Evolutionary conservation across 2,329 filamentous ascomycete species (phyloP), one percentile per base, ranked within the genome.

Genomic region (Thermomyces lanuginosus): DNA sequence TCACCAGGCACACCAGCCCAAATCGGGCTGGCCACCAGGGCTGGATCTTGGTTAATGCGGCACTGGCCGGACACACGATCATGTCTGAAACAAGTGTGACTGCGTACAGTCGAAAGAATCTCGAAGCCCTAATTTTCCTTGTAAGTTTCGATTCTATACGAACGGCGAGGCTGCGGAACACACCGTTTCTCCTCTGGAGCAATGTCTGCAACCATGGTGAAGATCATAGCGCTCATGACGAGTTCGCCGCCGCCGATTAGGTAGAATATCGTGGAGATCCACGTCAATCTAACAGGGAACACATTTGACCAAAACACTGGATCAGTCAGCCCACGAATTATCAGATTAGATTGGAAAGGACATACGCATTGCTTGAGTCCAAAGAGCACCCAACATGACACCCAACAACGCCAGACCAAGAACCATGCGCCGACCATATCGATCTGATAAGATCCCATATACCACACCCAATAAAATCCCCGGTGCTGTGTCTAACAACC

Each of bases 11-110:
- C 18, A 28, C 29, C 12, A 33, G 17, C 6, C 31, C 31, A 10
- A 33, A 28, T 1, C 31, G 31, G 11, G 31, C 31, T 16, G 28
- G 28, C 31, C 31, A 33, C 31, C 31, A 33, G 10, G 31, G 27
- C n/a, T 33, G 27, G 5, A 33, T 30, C 11, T 21, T 23, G 6
- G 28, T 22, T 4, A 30, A 21, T 8, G 27, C 27, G 11, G 21
- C 27, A 7, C 27, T 33, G 18, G 22, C 27, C 11, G 31, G 28
- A 10, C 28, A 30, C n/a, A 33, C 12, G 3, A 28, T 22, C 27
- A 33, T 33, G 8, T 33, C 31, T 4, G 22, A 24, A n/a, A 33
- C 25, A 3, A 33, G 28, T 4, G 31, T 22, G 10, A 30, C 31
- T 25, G 26, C 31, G 17, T 33, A 30, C 12, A 33, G 22, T 20